Evolutionary conservation across 371 early-diverging fungal species (phyloP), one percentile per base, ranked within the genome.

Genomic region (Dichotomocladium elegans): DNA sequence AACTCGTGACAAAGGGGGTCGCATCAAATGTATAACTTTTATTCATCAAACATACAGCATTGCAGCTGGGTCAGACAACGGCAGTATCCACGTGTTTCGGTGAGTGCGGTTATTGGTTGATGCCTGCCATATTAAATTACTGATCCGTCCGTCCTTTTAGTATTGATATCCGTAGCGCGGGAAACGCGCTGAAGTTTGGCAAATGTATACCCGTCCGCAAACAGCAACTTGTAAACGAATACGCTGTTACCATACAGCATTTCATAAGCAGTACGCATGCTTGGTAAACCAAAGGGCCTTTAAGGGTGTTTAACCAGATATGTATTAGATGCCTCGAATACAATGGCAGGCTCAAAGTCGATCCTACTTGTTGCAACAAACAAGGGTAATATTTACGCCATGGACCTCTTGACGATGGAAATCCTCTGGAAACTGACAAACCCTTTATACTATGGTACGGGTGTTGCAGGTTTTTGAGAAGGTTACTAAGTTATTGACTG

Each of bases 61-160:
- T 41, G 93, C 90, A 0, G 80, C 92, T 9, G 85, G 87, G n/a
- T 87, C 93, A 0, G 89, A 89, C 56, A 90, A 90, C 57, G 94
- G 95, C 11, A 77, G 79, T 29, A 85, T 95, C 49, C 91, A 92
- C 55, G 67, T 95, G n/a, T 83, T 89, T 53, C 73, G 92, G 56
- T 80, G 79, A 21, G 21, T 57, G 47, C 3, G 27, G 41, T 6
- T 1, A 27, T 2, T 14, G 7, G n/a, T 34, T 25, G 19, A 17
- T 17, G 29, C 10, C 10, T 28, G 21, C 34, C 2, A 31, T 33
- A 3, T 46, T 17, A n/a, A 22, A 8, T 21, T 44, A 10, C 34
- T 56, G n/a, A n/a, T n/a, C n/a, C n/a, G n/a, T n/a, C n/a, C n/a
- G n/a, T n/a, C n/a, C n/a, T n/a, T n/a, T n/a, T n/a, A n/a, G 70